These are phyloP conservation scores for Hirsutella thompsonii DNA, from an alignment of 2,329 filamentous ascomycete species.

Conservation along the genomic window DNA sequence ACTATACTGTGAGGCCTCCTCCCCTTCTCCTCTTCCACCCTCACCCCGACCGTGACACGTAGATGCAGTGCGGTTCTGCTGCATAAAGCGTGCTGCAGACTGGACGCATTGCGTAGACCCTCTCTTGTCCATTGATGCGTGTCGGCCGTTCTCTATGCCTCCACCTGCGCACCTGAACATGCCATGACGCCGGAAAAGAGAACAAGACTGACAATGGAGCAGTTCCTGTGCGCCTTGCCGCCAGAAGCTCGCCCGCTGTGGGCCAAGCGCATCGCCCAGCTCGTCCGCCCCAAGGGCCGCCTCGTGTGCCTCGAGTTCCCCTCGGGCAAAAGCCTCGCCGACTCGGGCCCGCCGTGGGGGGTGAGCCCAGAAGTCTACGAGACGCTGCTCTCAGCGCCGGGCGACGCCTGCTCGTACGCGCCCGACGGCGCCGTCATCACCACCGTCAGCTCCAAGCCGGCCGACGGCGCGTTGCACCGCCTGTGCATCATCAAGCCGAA, in stretches of 20 bases:
- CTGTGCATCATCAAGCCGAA: constrained; percentile 36
- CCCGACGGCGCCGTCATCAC: constrained; percentile 29
- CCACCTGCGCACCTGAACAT: no score
- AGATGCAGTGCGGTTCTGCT: no score
- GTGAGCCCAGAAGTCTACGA: constrained; percentile 57
- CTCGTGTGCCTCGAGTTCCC: constrained; percentile 67
- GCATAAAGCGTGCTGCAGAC: no score
- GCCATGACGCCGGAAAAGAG: background rate
- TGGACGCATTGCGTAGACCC: no score
- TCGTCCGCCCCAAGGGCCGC: constrained; percentile 35
- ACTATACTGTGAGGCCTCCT: constrained; percentile 43
- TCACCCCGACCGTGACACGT: background rate
- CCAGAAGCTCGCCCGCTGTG: constrained; percentile 36
- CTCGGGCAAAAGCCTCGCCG: constrained; percentile 51
- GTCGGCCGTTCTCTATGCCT: no score
- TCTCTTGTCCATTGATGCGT: no score
- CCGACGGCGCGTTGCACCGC: constrained; percentile 24
- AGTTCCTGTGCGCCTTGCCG: constrained; percentile 54
- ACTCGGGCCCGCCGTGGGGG: constrained; percentile 61
- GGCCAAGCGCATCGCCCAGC: constrained; percentile 36
- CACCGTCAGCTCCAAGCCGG: constrained; percentile 19
- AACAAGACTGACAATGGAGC: background rate
- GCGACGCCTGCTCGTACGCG: constrained; percentile 50
- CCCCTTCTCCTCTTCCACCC: background rate
- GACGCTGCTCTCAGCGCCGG: constrained; percentile 57